Evolutionary conservation across 176 grass and related monocot species (phyloP).

Genomic region (Microstegium vimineum): DNA sequence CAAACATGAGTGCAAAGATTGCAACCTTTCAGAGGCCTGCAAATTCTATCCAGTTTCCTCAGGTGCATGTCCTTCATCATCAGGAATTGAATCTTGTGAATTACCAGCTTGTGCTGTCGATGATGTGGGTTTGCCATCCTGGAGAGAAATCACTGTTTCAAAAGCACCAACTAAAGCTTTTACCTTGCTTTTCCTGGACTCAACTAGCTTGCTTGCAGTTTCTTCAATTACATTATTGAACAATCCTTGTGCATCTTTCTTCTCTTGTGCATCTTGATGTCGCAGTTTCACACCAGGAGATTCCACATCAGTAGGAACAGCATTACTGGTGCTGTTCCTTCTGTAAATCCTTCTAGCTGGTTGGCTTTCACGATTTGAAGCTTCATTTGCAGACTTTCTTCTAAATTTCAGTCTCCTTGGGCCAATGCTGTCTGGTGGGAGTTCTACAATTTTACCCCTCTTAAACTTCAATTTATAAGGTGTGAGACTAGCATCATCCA

Average conservation of each 20-base stretch:
- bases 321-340: conserved; percentile 35
- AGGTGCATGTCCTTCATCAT: background rate
- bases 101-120: conserved; percentile 35
- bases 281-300: conserved; percentile 53
- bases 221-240: conserved; percentile 99
- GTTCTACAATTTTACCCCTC: conserved; percentile 76
- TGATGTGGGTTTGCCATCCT: conserved; percentile 65
- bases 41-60: conserved; percentile 23
- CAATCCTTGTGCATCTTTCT: conserved; percentile 77
- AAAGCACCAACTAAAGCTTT: conserved; percentile 95
- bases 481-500: conserved; percentile 39
- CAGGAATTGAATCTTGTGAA: conserved; percentile 30
- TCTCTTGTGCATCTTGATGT: conserved; percentile 69
- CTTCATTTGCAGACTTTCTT: conserved; percentile 51
- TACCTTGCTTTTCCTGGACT: conserved; percentile 94
- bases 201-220: conserved; percentile 88
- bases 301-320: conserved; percentile 30
- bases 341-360: conserved; percentile 45
- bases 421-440: conserved; percentile 47
- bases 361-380: conserved; percentile 28
- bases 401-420: conserved; percentile 73
- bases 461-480: conserved; percentile 86
- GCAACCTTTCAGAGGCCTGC: background rate
- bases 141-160: conserved; percentile 94
- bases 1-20: conserved; percentile 8